Conservation (phyloP, 2,329 filamentous ascomycete species). For the Zelopaecilomyces penicillatus region DNA sequence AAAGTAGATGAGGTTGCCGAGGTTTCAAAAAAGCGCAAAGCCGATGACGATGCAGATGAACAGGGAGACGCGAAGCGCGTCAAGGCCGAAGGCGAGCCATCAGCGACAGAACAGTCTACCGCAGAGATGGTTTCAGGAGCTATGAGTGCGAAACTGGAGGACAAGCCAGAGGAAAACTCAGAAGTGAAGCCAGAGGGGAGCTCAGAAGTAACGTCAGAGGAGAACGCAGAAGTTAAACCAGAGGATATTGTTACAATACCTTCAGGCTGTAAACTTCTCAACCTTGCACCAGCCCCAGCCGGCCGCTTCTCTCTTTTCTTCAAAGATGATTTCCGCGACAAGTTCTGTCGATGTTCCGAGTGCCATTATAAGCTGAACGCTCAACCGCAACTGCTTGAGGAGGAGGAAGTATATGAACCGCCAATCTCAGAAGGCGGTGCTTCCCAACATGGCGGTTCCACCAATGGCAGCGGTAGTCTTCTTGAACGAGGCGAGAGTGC, state of each 20-base stretch:
- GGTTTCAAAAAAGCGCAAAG: conserved; percentile 57
- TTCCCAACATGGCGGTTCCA: conserved; percentile 46
- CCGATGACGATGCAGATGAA: conserved; percentile 41
- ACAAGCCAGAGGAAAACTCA: background rate
- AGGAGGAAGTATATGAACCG: conserved; percentile 90
- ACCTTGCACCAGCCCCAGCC: conserved; percentile 47
- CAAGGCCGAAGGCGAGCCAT: conserved; percentile 32
- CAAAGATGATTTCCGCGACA: conserved; percentile 66
- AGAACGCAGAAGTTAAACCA: background rate
- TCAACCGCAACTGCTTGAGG: conserved; percentile 78
- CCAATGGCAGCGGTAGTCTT: conserved; percentile 68
- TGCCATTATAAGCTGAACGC: conserved; percentile 66
- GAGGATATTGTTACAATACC: background rate
- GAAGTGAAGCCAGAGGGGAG: background rate
- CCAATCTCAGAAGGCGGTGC: conserved; percentile 63
- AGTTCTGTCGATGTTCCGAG: conserved; percentile 72
- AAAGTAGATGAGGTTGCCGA: conserved; percentile 1
- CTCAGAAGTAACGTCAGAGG: conserved; percentile 11
- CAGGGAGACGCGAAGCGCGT: conserved; percentile 41
- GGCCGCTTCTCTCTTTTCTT: conserved; percentile 75
- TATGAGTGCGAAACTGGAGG: background rate
- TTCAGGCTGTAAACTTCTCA: conserved; percentile 48
- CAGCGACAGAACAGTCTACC: conserved; percentile 3
- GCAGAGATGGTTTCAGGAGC: background rate
- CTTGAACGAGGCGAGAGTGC: conserved; percentile 90